Evolutionary conservation across 345 rosid species (phyloP).

Genomic region (Conringia planisiliqua): DNA sequence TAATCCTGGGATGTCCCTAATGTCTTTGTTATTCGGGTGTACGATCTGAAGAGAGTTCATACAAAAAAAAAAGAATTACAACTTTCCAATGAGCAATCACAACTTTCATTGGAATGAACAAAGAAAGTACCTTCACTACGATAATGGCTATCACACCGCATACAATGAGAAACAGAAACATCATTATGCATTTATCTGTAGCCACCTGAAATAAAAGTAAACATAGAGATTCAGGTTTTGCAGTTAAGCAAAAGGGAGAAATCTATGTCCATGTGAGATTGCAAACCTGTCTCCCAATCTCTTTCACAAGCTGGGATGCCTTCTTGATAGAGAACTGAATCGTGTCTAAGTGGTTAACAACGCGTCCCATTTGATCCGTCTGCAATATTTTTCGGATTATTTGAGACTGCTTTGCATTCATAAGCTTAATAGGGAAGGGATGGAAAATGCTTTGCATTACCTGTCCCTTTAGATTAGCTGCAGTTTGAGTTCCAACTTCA

Average conservation of each 20-base stretch:
- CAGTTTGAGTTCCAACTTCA: conserved; percentile 99
- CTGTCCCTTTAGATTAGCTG: conserved; percentile 86
- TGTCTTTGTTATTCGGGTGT: conserved; percentile 80
- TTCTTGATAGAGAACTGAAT: conserved; percentile 97
- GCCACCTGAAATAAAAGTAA: conserved; percentile 57
- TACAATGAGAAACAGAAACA: conserved; percentile 82
- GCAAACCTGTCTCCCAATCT: conserved; percentile 94
- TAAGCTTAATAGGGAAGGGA: background rate
- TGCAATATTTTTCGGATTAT: conserved; percentile 27
- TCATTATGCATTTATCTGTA: conserved; percentile 97
- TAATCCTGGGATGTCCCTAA: conserved; percentile 96
- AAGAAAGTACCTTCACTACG: conserved; percentile 75
- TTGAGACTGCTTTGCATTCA: background rate
- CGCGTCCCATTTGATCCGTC: conserved; percentile 99
- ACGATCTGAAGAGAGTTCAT: conserved; percentile 58
- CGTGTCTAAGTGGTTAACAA: conserved; percentile 93
- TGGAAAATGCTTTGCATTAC: conserved; percentile 34
- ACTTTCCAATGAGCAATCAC: conserved; percentile 17
- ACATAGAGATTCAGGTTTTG: conserved; percentile 9
- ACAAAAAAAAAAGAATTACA: background rate
- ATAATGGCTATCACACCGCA: conserved; percentile 93
- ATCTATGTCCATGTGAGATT: background rate
- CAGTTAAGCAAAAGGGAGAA: background rate
- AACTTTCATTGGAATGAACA: background rate
- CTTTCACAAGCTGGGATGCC: conserved; percentile 97